These are phyloP conservation scores for Tricholoma saponaceum DNA, from an alignment of 768 basidiomycete genomes.

Conservation along the genomic window DNA sequence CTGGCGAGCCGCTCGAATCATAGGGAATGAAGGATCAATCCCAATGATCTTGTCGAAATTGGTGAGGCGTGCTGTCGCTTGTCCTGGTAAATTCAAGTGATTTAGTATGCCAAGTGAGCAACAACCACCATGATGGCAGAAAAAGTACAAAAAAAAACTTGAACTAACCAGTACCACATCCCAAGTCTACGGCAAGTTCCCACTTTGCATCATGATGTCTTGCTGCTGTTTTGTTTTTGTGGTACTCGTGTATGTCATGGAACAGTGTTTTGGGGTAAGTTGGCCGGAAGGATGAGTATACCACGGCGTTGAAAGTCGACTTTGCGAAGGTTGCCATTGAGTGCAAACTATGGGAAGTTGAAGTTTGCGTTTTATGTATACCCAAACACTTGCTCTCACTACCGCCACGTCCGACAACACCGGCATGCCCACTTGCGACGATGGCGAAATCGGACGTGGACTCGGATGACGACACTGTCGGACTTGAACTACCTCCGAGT, in stretches of 20 bases:
- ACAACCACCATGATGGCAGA: too few species aligned
- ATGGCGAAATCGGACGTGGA: too few species aligned
- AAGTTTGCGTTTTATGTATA: too few species aligned
- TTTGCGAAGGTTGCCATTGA: conserved; percentile 85
- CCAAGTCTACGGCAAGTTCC: conserved; percentile 67
- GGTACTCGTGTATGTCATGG: conserved; percentile 59
- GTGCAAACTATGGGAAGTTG: too few species aligned
- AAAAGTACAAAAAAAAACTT: background rate
- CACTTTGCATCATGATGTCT: conserved; percentile 33
- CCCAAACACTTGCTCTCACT: too few species aligned
- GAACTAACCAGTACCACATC: conserved; percentile 75
- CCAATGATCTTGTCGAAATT: conserved; percentile 61
- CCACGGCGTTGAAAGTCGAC: conserved; percentile 58
- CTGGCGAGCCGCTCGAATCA: conserved; percentile 56
- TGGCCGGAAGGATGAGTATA: conserved; percentile 68
- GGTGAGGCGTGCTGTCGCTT: conserved; percentile 58
- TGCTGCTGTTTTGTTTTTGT: conserved; percentile 32
- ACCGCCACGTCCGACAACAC: too few species aligned
- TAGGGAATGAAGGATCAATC: conserved; percentile 69
- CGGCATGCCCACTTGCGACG: too few species aligned
- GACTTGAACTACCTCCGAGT: too few species aligned
- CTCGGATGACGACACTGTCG: too few species aligned
- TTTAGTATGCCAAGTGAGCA: too few species aligned
- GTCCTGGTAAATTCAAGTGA: conserved; percentile 52
- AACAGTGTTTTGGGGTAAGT: conserved; percentile 68